These are phyloP conservation scores for Euptelea pleiosperma DNA, from an alignment of 164 flowering plant genomes.

Conservation along the genomic window DNA sequence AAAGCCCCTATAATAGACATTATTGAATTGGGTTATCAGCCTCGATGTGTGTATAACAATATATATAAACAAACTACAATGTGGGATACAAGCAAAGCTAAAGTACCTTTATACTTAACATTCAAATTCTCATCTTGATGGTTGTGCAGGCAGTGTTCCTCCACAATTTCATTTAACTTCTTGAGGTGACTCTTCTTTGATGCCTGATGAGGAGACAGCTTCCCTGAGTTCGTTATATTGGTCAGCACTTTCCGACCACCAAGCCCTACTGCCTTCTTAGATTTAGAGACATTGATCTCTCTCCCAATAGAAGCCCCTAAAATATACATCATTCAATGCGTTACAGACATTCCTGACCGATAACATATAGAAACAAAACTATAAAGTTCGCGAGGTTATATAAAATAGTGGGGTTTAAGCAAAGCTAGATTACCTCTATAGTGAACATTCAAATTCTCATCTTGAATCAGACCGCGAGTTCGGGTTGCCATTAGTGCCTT, in stretches of 20 bases:
- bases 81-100: no score
- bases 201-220: slow-evolving; percentile 28
- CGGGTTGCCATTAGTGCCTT: slow-evolving; percentile 33
- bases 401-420: not conserved
- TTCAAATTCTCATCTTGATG: slow-evolving; percentile 25
- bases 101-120: no score
- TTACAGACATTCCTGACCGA: no score
- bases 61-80: no score
- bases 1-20: not conserved
- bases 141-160: slow-evolving; percentile 49
- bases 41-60: no score
- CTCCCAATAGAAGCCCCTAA: slow-evolving; percentile 25
- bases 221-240: slow-evolving; percentile 62
- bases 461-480: slow-evolving; percentile 22
- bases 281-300: slow-evolving; percentile 24
- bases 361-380: not conserved
- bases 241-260: slow-evolving; percentile 48
- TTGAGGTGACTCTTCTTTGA: slow-evolving; percentile 27
- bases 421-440: slow-evolving; percentile 24
- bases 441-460: slow-evolving; percentile 31
- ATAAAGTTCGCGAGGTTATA: not conserved
- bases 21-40: not conserved
- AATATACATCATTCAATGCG: not conserved
- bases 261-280: slow-evolving; percentile 27
- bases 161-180: slow-evolving; percentile 27